phyloP scores from a whole-genome alignment of 140 eudicot species.

The Flaveria floridana region DNA sequence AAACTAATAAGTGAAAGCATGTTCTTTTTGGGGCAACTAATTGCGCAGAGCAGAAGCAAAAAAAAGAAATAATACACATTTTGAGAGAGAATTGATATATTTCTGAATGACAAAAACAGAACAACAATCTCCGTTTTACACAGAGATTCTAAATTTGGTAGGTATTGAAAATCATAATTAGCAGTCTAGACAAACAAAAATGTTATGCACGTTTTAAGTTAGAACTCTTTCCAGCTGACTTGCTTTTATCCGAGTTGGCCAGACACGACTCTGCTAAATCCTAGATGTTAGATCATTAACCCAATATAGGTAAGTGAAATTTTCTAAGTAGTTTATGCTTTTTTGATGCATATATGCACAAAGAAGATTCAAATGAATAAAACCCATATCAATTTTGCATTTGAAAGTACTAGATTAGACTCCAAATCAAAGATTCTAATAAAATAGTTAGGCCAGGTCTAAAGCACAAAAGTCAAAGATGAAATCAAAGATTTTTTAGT shows the following conservation, averaged over 20 bases:
- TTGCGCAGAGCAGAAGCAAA: neutral
- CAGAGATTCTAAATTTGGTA: neutral
- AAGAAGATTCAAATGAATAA: neutral
- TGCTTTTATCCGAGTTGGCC: neutral
- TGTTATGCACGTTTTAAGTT: neutral
- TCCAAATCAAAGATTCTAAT: neutral
- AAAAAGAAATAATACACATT: neutral
- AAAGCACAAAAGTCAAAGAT: slow-evolving; percentile 19
- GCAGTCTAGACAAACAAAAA: neutral
- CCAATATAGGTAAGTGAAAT: neutral
- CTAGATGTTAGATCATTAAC: neutral
- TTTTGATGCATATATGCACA: neutral
- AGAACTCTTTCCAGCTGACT: neutral
- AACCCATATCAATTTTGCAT: neutral
- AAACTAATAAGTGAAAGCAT: neutral
- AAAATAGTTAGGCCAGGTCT: slow-evolving; percentile 25
- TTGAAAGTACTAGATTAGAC: neutral
- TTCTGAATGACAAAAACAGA: neutral
- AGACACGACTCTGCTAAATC: neutral
- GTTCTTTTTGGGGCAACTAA: neutral
- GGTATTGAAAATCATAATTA: neutral
- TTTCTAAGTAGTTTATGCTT: neutral
- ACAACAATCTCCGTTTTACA: neutral
- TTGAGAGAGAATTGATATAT: too few relatives aligned
- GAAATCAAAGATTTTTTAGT: slow-evolving; percentile 24